Base-by-base conservation (phyloP, 371 early-diverging fungal species). In the Mortierella sp. region DNA sequence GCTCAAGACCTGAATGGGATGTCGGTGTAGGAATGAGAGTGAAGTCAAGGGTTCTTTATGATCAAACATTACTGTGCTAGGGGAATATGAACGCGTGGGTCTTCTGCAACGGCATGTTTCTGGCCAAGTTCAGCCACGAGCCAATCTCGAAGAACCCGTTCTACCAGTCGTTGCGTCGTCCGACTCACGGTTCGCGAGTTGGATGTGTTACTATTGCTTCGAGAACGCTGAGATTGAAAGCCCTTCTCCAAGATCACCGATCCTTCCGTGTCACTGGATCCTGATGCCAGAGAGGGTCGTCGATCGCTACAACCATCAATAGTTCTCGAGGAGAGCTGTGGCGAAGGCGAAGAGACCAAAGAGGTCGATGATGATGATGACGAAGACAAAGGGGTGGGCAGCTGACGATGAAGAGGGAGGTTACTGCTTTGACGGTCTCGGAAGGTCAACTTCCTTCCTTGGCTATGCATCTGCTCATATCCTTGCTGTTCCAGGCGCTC, bases 111-210 rank as follows among this genome's bases (percentile, higher is more conserved):
- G 31, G 34, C 5, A 14, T 8, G 27, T 16, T 44, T 24, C 31
- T 60, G 29, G 21, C 16, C 41, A 29, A 39, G 34, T 16, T 49
- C 44, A 16, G 27, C 41, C 1, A 46, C 65, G 9, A 74, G 51
- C 86, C 88, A 88, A 27, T 88, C 82, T n/a, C 83, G 69, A 31
- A 88, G 60, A 9, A 86, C 83, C 0, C 86, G 74, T 28, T 80
- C 81, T 3, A 85, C 79, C 46, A 71, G 44, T 13, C 72, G 63
- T 55, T 59, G 63, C 4, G 71, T 78, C 16, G 68, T 72, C n/a
- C 63, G 60, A 45, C 67, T 78, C 5, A 51, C 47, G 41, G 5
- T 43, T 10, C 39, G 21, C 22, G 5, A 22, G 25, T 24, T 24
- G 34, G 34, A n/a, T n/a, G n/a, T 34, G 34, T 10, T 34, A 34